Conservation (phyloP, 179 eudicot genomes). For the Sideroxylon spinosum region DNA sequence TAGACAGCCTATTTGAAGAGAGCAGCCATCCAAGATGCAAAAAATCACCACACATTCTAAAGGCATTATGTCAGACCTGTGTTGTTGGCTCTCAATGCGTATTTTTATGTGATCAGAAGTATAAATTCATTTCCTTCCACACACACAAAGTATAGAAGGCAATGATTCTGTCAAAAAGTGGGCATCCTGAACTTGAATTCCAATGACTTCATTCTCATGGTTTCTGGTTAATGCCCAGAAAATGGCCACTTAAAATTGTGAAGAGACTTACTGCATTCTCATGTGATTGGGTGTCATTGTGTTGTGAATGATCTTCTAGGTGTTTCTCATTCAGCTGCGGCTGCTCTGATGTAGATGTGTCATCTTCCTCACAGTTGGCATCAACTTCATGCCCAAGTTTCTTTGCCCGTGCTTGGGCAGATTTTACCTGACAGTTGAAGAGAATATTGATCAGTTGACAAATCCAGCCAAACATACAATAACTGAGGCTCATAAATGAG, state of each 20-base stretch:
- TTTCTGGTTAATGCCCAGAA: neutral
- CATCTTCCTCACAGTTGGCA: slow-evolving; percentile 47
- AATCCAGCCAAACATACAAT: slow-evolving; percentile 7
- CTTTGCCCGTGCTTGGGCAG: slow-evolving; percentile 53
- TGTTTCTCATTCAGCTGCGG: slow-evolving; percentile 45
- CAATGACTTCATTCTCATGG: neutral
- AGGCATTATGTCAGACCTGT: too few species aligned
- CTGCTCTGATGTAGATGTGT: slow-evolving; percentile 52
- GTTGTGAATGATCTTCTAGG: slow-evolving; percentile 44
- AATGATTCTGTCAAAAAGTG: neutral
- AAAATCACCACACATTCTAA: neutral
- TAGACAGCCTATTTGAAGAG: neutral
- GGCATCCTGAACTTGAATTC: neutral
- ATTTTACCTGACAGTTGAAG: slow-evolving; percentile 43
- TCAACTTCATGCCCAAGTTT: slow-evolving; percentile 68
- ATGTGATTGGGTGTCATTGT: slow-evolving; percentile 40
- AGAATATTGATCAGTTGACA: neutral
- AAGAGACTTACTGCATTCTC: slow-evolving; percentile 52
- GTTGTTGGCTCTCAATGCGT: too few species aligned
- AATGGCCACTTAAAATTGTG: neutral
- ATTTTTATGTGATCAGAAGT: neutral
- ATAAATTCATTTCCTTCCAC: neutral
- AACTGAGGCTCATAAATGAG: neutral
- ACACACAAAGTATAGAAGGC: neutral
- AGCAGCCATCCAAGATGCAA: neutral